Percentiles rank a stretch among this genome's conserved stretches.
phyloP scores from a whole-genome alignment of 2,329 filamentous ascomycete species.

The Sclerotinia spermophila region DNA sequence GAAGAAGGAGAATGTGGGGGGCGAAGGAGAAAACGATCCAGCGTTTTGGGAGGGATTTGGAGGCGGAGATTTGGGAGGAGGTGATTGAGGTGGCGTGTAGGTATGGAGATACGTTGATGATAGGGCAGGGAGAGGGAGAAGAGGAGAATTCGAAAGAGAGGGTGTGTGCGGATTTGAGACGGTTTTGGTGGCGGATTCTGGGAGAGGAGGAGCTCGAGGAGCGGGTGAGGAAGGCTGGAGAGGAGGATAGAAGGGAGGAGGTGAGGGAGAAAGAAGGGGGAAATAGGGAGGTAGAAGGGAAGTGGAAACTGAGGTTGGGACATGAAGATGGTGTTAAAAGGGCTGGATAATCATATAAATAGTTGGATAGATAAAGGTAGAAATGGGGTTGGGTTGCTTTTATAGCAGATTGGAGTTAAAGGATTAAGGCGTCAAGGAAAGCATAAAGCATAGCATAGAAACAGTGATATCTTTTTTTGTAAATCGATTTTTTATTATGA shows the following conservation, averaged over 20 bases:
- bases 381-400: neutral
- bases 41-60: constrained; percentile 14
- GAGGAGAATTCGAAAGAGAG: neutral
- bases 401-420: too few species aligned
- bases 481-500: neutral
- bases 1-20: constrained; percentile 9
- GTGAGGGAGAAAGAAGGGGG: too few species aligned
- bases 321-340: neutral
- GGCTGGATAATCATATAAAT: neutral
- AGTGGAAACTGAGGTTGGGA: neutral
- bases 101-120: neutral
- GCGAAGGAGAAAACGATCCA: neutral
- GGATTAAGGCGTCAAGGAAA: neutral
- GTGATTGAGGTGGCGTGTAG: constrained; percentile 19
- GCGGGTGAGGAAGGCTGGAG: neutral
- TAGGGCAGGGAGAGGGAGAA: neutral
- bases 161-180: constrained; percentile 10
- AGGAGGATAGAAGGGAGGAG: neutral
- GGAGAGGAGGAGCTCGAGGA: constrained; percentile 8
- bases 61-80: constrained; percentile 16
- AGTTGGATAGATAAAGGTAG: neutral
- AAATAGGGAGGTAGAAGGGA: neutral
- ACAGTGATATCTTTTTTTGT: neutral
- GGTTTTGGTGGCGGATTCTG: constrained; percentile 18
- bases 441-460: neutral